Evolutionary conservation across 2,329 filamentous ascomycete genomes (phyloP), one percentile per base, ranked within the genome.

Genomic region (Chalaropsis thielavioides): DNA sequence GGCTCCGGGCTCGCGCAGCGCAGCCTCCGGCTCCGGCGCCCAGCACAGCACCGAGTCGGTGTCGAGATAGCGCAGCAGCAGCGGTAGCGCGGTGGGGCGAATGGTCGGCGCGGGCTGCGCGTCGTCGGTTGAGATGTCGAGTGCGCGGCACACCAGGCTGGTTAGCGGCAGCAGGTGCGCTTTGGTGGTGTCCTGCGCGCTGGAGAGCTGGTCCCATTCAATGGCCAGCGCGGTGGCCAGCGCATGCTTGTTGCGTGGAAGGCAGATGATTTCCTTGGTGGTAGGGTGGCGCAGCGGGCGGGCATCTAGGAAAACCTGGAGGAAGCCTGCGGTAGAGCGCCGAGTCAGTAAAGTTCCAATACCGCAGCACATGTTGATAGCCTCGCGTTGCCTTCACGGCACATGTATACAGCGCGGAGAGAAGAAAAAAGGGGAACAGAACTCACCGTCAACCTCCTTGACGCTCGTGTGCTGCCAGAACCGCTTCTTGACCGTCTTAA

Each of bases 41-140:
- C 91, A 96, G 81, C 92, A 97, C 1, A 99, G 83, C 43, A 97
- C 77, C 0, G 90, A 92, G 76, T 99, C 94, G 0, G 94, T 97
- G 70, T 91, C 86, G 31, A 99, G 81, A 74, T 97, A 97, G 59
- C 88, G 83, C 80, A 97, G 82, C 62, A 94, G 76, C 68, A 84
- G 86, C 19, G 77, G 79, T 17, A 87, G 77, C 59, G 96, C 85
- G 49, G 81, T 77, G 0, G 81, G 73, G 43, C 92, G 81, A 44
- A 88, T 79, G 27, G 79, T 84, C 78, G 61, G 81, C 2, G 73
- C 72, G 1, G 65, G 61, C 19, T 65, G 56, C 3, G 44, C 62
- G 69, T 95, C 89, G 69, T 90, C 87, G 22, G 80, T 80, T 60
- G 79, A 79, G 64, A 97, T 89, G 72, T 97, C 92, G 38, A 92